Evolutionary conservation across 2,329 filamentous ascomycete genomes (phyloP).

Genomic region (Bipolaris bicolor): DNA sequence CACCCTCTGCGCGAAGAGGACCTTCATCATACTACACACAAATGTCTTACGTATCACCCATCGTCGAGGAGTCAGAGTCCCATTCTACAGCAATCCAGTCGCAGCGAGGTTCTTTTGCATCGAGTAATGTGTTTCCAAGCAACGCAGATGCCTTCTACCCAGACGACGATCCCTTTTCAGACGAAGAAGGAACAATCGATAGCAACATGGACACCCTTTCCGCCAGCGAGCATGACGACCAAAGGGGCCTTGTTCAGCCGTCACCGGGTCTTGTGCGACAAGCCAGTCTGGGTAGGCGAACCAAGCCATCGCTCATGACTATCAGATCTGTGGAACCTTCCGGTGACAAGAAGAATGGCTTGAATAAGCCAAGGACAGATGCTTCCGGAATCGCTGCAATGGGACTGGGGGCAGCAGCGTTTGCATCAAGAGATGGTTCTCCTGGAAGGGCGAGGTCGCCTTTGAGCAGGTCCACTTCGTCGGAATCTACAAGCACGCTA

Average conservation of each 20-base stretch:
- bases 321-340: conserved; percentile 53
- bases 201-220: conserved; percentile 41
- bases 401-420: conserved; percentile 33
- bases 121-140: conserved; percentile 57
- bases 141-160: conserved; percentile 50
- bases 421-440: conserved; percentile 36
- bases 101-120: conserved; percentile 54
- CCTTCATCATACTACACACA: conserved; percentile 58
- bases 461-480: conserved; percentile 42
- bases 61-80: conserved; percentile 56
- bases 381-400: conserved; percentile 22
- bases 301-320: conserved; percentile 56
- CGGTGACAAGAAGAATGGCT: conserved; percentile 26
- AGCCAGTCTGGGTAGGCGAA: conserved; percentile 56
- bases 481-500: conserved; percentile 42
- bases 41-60: conserved; percentile 56
- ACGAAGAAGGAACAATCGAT: conserved; percentile 48
- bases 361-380: conserved; percentile 28
- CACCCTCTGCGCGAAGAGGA: conserved; percentile 56
- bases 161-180: conserved; percentile 45
- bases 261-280: conserved; percentile 47
- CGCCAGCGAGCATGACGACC: conserved; percentile 44
- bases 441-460: conserved; percentile 30
- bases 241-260: conserved; percentile 47
- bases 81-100: conserved; percentile 52